Base-by-base conservation (phyloP, 331 rosid species). In the Quercus tomentella region DNA sequence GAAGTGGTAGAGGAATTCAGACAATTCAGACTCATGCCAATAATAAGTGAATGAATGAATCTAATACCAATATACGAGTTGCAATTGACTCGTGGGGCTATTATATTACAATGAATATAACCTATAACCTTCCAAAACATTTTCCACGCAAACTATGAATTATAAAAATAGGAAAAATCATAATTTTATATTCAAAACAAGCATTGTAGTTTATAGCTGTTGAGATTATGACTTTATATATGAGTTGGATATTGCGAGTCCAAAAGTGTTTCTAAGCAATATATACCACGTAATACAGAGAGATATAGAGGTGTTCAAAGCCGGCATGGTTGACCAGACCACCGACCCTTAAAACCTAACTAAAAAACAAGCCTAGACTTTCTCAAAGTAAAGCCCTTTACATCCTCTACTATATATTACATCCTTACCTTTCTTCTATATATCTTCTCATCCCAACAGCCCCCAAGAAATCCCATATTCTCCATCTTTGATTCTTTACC, bases 291-390 rank as follows among this genome's bases (percentile, higher is more conserved):
- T 28, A n/a, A 65, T 57, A 56, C 23, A 28, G 9, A 57, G 54
- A 30, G 45, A 41, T 2, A 18, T 11, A 5, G 54, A 76, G 35
- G 58, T 7, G n/a, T 85, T 89, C 97, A 89, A 89, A 82, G 97
- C 97, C 97, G 94, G 67, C 97, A 81, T 83, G 60, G 78, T 62
- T 89, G 97, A 93, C 97, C 92, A 80, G 91, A 91, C 92, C 91
- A 87, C 90, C 96, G 91, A 76, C 93, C 87, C 69, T 35, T 72
- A 15, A 70, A 78, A 20, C 23, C 51, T n/a, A 3, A 3, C 65
- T 65, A 51, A 18, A 23, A 78, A 81, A 78, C 63, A 49, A 61
- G 6, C 68, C 11, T 28, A 2, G 87, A 82, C 83, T 85, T 87
- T 77, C 66, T 84, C 84, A 10, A 78, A 77, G 97, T 92, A 95